These are phyloP conservation scores for Pseudogymnoascus sp. DNA, from an alignment of 2,329 filamentous ascomycete species.

Conservation along the genomic window DNA sequence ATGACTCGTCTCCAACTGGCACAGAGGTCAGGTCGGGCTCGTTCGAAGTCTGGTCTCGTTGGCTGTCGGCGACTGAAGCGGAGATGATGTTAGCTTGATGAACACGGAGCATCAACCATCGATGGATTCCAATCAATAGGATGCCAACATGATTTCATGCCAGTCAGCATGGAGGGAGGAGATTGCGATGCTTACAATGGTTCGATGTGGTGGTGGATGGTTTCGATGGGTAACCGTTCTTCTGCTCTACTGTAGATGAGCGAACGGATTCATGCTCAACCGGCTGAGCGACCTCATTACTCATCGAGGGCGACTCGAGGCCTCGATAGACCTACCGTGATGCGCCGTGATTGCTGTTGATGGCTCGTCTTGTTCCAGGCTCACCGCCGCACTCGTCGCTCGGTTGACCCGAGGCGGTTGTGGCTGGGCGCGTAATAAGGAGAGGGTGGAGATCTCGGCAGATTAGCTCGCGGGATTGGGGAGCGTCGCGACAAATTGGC, in stretches of 20 bases:
- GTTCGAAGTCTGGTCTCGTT: neutral
- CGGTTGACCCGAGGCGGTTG: constrained; percentile 4
- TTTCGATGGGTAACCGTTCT: constrained; percentile 25
- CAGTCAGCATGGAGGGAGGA: neutral
- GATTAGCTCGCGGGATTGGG: constrained; percentile 2
- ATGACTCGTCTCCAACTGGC: neutral
- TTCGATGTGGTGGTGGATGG: constrained; percentile 28
- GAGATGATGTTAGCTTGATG: constrained; percentile 5
- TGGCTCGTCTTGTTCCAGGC: neutral
- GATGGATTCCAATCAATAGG: neutral
- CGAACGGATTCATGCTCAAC: constrained; percentile 29
- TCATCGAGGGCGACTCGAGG: constrained; percentile 30
- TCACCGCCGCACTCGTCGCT: constrained; percentile 8
- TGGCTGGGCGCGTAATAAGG: constrained; percentile 11
- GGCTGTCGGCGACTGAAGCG: neutral
- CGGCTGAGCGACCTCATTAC: constrained; percentile 31
- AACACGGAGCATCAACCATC: neutral
- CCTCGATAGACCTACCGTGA: constrained; percentile 10
- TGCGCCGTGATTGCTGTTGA: constrained; percentile 13
- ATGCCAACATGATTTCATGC: neutral
- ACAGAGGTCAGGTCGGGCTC: neutral
- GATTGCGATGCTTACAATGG: constrained; percentile 11
- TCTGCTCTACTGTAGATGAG: constrained; percentile 25
- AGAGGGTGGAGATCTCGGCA: constrained; percentile 7
- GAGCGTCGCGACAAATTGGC: constrained; percentile 4